A percentile compares a stretch with the other conserved stretches of the same genome.
phyloP scores from a whole-genome alignment of 768 basidiomycete genomes.

The Mycena albidolilacea region DNA sequence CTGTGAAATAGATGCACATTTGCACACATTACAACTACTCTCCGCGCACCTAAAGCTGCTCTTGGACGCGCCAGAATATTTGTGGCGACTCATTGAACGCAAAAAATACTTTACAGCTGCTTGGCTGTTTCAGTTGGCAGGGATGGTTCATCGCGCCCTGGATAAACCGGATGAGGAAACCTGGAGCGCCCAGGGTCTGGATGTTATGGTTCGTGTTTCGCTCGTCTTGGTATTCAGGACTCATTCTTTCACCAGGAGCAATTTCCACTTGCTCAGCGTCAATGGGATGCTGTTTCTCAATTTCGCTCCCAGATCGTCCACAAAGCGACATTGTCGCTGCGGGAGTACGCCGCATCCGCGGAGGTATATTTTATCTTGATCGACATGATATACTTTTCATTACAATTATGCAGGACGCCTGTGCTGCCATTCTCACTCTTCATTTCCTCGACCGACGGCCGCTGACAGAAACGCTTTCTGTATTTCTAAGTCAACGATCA shows the following conservation, averaged over 20 bases:
- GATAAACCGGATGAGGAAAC: conserved; percentile 75
- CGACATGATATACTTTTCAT: conserved; percentile 12
- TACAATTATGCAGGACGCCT: conserved; percentile 67
- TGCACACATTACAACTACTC: conserved; percentile 78
- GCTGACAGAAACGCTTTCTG: conserved; percentile 76
- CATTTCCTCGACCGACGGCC: conserved; percentile 93
- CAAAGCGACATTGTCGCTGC: conserved; percentile 86
- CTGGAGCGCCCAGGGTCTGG: conserved; percentile 73
- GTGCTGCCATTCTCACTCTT: conserved; percentile 85
- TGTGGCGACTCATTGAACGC: conserved; percentile 89
- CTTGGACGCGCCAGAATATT: conserved; percentile 91
- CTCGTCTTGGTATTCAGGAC: conserved; percentile 6
- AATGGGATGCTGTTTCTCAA: conserved; percentile 92
- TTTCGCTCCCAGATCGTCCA: conserved; percentile 92
- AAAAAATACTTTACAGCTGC: conserved; percentile 87
- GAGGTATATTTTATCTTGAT: conserved; percentile 57
- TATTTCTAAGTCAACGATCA: conserved; percentile 80
- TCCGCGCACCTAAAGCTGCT: conserved; percentile 94
- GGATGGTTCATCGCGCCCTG: conserved; percentile 87
- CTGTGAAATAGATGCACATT: conserved; percentile 68
- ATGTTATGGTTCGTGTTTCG: conserved; percentile 66
- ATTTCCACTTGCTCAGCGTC: conserved; percentile 90
- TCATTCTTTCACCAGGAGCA: conserved; percentile 68
- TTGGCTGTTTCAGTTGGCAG: conserved; percentile 88
- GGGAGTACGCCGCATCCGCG: conserved; percentile 67